Percentiles rank a stretch among this genome's conserved stretches.
Evolutionary conservation across 1,139 yeast species (phyloP).

Genomic region (Pneumocystis jirovecii): DNA sequence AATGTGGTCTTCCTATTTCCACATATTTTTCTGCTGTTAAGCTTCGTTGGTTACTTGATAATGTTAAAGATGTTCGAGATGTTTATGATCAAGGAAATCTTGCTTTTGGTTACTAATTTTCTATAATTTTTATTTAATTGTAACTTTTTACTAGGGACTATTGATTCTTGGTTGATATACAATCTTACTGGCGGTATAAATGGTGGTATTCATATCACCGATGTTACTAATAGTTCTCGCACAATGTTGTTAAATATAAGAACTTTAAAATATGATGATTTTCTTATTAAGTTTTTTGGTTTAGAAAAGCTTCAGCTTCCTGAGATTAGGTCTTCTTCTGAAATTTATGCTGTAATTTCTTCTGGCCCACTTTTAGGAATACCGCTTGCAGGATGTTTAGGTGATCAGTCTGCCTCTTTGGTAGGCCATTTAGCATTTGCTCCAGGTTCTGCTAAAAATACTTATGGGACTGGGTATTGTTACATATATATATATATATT

Average conservation of each 20-base stretch:
- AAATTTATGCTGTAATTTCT: slow-evolving; percentile 48
- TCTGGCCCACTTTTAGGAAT: slow-evolving; percentile 32
- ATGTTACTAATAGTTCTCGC: slow-evolving; percentile 82
- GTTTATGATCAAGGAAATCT: slow-evolving; percentile 63
- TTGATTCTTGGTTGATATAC: slow-evolving; percentile 87
- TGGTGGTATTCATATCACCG: slow-evolving; percentile 43
- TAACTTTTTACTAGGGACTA: slow-evolving; percentile 41
- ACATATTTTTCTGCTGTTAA: slow-evolving; percentile 89
- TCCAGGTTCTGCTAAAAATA: slow-evolving; percentile 81
- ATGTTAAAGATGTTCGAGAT: slow-evolving; percentile 50
- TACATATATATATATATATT: neutral
- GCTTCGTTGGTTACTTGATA: slow-evolving; percentile 77
- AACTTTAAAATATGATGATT: slow-evolving; percentile 61
- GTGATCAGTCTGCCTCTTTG: slow-evolving; percentile 87
- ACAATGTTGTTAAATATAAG: slow-evolving; percentile 81
- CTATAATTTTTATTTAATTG: neutral
- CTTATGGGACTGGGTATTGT: slow-evolving; percentile 93
- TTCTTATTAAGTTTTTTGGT: slow-evolving; percentile 63
- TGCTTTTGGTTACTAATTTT: slow-evolving; percentile 37
- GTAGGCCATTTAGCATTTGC: slow-evolving; percentile 83
- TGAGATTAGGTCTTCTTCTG: slow-evolving; percentile 65
- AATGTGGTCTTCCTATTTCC: slow-evolving; percentile 75
- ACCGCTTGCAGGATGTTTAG: slow-evolving; percentile 81
- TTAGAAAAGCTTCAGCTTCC: slow-evolving; percentile 50
- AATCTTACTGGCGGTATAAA: slow-evolving; percentile 53